These are phyloP conservation scores for Maudiozyma humilis DNA, from an alignment of 1,139 yeast species.

Conservation along the genomic window DNA sequence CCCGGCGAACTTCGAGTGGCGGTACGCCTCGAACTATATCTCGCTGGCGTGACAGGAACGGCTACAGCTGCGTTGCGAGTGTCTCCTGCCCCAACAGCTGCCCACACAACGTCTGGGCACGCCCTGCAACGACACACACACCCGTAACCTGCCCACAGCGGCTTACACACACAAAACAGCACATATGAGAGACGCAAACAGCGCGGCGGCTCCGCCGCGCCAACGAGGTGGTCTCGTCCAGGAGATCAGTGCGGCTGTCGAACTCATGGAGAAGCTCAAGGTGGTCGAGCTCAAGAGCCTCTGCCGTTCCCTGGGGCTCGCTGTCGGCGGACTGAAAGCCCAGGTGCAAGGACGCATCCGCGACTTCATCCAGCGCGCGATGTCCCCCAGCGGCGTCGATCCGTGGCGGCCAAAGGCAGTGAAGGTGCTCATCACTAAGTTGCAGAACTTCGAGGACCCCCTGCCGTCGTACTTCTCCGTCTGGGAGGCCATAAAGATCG, in stretches of 20 bases:
- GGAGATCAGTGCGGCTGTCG: constrained; percentile 22
- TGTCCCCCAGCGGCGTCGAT: constrained; percentile 35
- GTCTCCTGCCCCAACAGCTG: no score
- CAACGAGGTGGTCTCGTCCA: constrained; percentile 13
- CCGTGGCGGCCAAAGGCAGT: constrained; percentile 39
- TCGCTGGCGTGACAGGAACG: no score
- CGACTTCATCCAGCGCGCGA: constrained; percentile 33
- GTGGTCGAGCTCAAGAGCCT: constrained; percentile 38
- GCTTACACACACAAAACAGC: neutral
- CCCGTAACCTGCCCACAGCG: neutral
- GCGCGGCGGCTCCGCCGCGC: neutral
- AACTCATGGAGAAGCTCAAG: constrained; percentile 21
- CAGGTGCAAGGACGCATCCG: constrained; percentile 43
- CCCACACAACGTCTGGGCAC: no score
- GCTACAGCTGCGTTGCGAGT: no score
- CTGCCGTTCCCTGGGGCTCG: constrained; percentile 40
- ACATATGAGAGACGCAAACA: no score
- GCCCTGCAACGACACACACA: neutral
- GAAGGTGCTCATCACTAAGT: constrained; percentile 37
- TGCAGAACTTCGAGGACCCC: constrained; percentile 30
- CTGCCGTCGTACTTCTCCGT: constrained; percentile 34
- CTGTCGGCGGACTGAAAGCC: constrained; percentile 43
- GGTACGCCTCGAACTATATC: no score
- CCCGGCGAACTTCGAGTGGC: no score
- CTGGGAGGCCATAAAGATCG: constrained; percentile 10